These are phyloP conservation scores for Apiotrichum laibachii DNA, from an alignment of 1,284 basidiomycete genomes.

Conservation along the genomic window DNA sequence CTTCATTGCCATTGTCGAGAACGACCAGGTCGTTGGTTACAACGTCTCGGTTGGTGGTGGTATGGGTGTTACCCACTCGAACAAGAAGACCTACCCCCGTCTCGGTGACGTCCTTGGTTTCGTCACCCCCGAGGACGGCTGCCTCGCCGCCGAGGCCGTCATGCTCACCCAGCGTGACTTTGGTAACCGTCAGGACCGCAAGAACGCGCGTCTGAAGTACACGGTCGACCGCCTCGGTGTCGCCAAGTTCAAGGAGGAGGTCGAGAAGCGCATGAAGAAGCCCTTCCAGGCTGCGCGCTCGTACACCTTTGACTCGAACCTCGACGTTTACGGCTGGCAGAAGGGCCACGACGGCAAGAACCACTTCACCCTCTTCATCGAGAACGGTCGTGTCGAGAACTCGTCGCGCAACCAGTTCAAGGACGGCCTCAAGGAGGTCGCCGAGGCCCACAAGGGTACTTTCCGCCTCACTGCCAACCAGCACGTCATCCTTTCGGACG, in stretches of 20 bases:
- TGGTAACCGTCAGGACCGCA: constrained; percentile 77
- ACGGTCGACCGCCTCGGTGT: constrained; percentile 94
- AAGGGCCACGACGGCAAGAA: constrained; percentile 83
- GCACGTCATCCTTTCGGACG: constrained; percentile 85
- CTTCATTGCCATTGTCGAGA: constrained; percentile 84
- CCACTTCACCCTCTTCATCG: constrained; percentile 93
- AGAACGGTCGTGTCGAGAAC: constrained; percentile 95
- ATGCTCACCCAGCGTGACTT: constrained; percentile 94
- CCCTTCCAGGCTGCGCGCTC: constrained; percentile 68
- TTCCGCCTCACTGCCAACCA: constrained; percentile 95
- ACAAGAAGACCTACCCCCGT: constrained; percentile 98
- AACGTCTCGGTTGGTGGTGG: constrained; percentile 90
- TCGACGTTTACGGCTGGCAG: constrained; percentile 92
- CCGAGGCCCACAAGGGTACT: constrained; percentile 86
- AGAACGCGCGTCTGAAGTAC: constrained; percentile 94
- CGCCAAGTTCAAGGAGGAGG: constrained; percentile 78
- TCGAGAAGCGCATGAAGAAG: constrained; percentile 86
- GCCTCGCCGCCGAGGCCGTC: constrained; percentile 83
- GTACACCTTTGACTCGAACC: constrained; percentile 82
- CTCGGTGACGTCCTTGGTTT: constrained; percentile 86
- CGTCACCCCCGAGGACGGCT: constrained; percentile 82
- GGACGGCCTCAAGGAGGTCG: constrained; percentile 86
- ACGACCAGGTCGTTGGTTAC: constrained; percentile 77
- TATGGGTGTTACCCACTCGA: constrained; percentile 98
- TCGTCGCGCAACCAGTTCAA: constrained; percentile 89